Evolutionary conservation across 768 basidiomycete genomes (phyloP), one percentile per base, ranked within the genome.

Genomic region (Suillus sp.): DNA sequence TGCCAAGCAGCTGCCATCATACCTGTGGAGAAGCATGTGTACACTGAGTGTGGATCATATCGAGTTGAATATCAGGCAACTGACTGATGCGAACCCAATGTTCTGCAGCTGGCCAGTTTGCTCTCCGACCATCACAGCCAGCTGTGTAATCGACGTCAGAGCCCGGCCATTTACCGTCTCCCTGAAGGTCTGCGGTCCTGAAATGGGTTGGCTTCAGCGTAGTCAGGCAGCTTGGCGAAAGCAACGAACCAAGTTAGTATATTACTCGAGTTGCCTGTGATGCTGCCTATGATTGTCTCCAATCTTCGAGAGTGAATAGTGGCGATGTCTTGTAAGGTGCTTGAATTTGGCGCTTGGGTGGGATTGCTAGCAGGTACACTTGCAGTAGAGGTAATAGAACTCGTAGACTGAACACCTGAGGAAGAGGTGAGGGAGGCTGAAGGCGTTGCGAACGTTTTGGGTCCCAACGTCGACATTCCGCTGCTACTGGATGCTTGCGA

Each of bases 71-170:
- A 22, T 25, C 55, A 20, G 4, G 45, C 18, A 27, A 72, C 79
- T 50, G 65, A 86, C 86, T 72, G 43, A 85, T 78, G 42, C 84
- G 80, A 47, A 73, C 72, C 84, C 86, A 89, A 65, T 90, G 87
- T 1, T 65, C 71, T 71, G 85, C 79, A 14, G 88, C 88, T 10
- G 87, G 88, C 89, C 89, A 90, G 66, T 87, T 90, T 6, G 88
- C 88, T 13, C 84, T 79, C 61, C 81, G 81, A 7, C 86, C 89
- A 47, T 72, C 69, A 65, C 89, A 90, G 8, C 89, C 89, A 25
- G 85, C 78, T 0, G 84, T 81, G 67, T 89, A 89, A 67, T 90
- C 81, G 20, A 91, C 78, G 50, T 80, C 77, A 3, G 76, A 70
- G 67, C 84, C 83, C 1, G 84, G 83, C 86, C 86, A 87, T 70